Percentiles rank a stretch among this genome's conserved stretches.
These are phyloP conservation scores for Taxawa tesnikishii DNA, from an alignment of 2,329 filamentous ascomycete species.

Conservation along the genomic window DNA sequence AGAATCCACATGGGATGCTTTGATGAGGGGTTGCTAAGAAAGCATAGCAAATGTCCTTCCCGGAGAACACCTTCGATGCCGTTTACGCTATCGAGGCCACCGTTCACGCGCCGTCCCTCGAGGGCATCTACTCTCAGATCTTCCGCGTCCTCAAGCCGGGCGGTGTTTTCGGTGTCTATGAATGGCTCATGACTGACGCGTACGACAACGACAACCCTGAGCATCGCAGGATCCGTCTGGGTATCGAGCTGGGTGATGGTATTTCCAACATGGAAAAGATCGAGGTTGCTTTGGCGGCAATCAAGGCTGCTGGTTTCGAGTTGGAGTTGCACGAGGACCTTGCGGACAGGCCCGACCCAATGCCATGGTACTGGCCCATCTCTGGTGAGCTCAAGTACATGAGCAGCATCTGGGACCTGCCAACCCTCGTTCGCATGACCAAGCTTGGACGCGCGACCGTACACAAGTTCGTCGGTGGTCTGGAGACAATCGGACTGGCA, in stretches of 20 bases:
- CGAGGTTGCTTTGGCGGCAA: constrained; percentile 66
- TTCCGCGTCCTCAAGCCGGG: constrained; percentile 92
- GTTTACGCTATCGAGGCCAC: constrained; percentile 97
- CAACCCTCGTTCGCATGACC: constrained; percentile 82
- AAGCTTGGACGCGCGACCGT: constrained; percentile 63
- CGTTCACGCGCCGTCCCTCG: constrained; percentile 80
- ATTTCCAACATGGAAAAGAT: constrained; percentile 96
- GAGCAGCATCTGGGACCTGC: constrained; percentile 64
- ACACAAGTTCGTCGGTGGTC: constrained; percentile 62
- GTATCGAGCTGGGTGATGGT: constrained; percentile 90
- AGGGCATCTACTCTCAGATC: constrained; percentile 89
- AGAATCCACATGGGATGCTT: constrained; percentile 5
- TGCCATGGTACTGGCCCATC: constrained; percentile 91
- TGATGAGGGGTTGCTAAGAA: constrained; percentile 7
- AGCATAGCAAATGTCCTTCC: constrained; percentile 77
- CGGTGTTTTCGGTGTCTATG: constrained; percentile 91
- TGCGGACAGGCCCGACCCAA: constrained; percentile 58
- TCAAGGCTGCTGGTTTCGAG: constrained; percentile 79
- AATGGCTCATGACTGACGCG: constrained; percentile 96
- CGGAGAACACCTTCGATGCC: constrained; percentile 82
- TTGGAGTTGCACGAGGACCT: constrained; percentile 77
- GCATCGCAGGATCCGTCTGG: constrained; percentile 83
- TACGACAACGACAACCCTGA: constrained; percentile 82
- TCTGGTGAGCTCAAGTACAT: constrained; percentile 77
- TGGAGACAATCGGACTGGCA: constrained; percentile 65